A percentile compares a stretch with the other conserved stretches of the same genome.
Conservation (phyloP, 2,329 filamentous ascomycete genomes). For the Colletotrichum filicis region DNA sequence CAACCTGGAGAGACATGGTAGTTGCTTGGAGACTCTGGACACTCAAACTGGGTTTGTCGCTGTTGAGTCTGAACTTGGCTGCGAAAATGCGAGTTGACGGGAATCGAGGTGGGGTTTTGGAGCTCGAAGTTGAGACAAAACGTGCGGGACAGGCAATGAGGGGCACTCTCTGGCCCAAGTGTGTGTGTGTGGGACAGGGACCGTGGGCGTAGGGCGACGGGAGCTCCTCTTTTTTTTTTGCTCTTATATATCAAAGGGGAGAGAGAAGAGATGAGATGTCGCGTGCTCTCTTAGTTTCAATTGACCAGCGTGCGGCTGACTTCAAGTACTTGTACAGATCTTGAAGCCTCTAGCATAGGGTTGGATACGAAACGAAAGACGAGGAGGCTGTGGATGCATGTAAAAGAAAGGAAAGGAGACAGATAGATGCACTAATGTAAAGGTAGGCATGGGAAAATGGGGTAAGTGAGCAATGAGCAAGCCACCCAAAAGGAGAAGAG, state of each 20-base stretch:
- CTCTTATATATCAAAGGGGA: slow-evolving; percentile 7
- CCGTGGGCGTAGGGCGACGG: slow-evolving; percentile 7
- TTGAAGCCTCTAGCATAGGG: neutral
- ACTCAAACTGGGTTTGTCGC: slow-evolving; percentile 26
- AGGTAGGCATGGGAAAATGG: slow-evolving; percentile 2
- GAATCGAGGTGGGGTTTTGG: slow-evolving; percentile 11
- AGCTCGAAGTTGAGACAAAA: slow-evolving; percentile 32
- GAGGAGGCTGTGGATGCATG: neutral
- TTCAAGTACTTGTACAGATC: slow-evolving; percentile 1
- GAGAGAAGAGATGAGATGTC: slow-evolving; percentile 1
- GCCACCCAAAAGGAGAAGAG: slow-evolving; percentile 13
- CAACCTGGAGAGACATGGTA: slow-evolving; percentile 63
- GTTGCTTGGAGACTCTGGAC: slow-evolving; percentile 12
- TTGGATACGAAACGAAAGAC: neutral
- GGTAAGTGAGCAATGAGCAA: slow-evolving; percentile 3
- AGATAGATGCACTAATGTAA: neutral
- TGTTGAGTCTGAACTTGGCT: slow-evolving; percentile 8
- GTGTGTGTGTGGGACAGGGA: slow-evolving; percentile 3
- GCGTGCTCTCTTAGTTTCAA: slow-evolving; percentile 9
- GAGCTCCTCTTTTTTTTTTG: slow-evolving; percentile 1
- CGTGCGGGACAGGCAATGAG: slow-evolving; percentile 24
- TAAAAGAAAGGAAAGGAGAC: slow-evolving; percentile 8
- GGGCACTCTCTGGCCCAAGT: slow-evolving; percentile 5
- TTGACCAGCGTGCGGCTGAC: neutral
- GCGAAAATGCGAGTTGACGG: neutral